Conservation (phyloP, 352 stramenopile genomes). For the Phytopythium oedochilum region DNA sequence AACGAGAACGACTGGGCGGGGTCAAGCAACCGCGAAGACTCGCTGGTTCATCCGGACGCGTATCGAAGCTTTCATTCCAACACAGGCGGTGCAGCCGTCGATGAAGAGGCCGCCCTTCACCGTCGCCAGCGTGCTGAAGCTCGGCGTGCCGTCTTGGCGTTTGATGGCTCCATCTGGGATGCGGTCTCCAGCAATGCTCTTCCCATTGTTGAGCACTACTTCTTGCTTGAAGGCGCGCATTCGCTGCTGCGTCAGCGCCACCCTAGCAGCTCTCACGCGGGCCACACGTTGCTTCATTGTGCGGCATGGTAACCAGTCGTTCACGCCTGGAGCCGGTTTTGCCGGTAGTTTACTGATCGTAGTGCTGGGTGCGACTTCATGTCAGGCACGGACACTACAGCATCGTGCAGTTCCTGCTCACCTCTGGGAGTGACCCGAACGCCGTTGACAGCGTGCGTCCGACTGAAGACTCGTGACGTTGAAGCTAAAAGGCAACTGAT, state of each 20-base stretch:
- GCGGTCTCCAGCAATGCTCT: constrained; percentile 37
- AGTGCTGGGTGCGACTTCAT: neutral
- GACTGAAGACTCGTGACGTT: neutral
- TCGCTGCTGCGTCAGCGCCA: constrained; percentile 39
- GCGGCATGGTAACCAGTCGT: constrained; percentile 39
- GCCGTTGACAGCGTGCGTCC: constrained; percentile 42
- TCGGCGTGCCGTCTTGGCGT: constrained; percentile 48
- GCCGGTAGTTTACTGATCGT: neutral
- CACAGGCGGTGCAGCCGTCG: constrained; percentile 12
- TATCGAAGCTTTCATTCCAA: neutral
- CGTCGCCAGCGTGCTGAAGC: constrained; percentile 48
- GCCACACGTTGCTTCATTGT: constrained; percentile 57
- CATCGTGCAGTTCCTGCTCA: constrained; percentile 35
- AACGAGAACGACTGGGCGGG: neutral
- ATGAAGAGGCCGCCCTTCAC: constrained; percentile 12
- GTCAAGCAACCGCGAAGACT: neutral
- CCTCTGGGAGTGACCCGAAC: constrained; percentile 40
- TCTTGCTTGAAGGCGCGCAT: constrained; percentile 49
- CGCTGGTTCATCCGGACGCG: neutral
- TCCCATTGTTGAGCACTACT: constrained; percentile 50
- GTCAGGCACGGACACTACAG: constrained; percentile 26
- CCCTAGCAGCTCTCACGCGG: constrained; percentile 37
- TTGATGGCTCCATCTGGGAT: constrained; percentile 50
- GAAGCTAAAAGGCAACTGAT: neutral
- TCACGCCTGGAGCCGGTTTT: neutral